phyloP scores from a whole-genome alignment of 306 rosid genomes.

The Sphenostylis stenocarpa region DNA sequence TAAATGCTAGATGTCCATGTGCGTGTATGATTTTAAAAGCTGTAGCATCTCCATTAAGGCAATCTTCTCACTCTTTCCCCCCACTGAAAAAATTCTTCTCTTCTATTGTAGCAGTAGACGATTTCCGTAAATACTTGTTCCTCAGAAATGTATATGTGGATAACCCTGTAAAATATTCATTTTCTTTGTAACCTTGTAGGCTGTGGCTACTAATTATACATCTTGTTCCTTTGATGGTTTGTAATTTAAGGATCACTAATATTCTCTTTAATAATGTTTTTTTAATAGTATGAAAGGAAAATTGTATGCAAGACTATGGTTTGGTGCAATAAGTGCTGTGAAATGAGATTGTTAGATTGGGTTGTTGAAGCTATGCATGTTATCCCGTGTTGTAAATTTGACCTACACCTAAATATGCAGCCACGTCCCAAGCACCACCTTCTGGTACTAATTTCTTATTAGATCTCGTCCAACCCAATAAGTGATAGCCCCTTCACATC shows the following conservation, averaged over 20 bases:
- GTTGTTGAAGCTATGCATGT: not conserved
- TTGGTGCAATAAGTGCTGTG: not conserved
- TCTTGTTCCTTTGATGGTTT: not conserved
- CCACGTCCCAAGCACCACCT: not conserved
- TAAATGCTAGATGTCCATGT: constrained; percentile 12
- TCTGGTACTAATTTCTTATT: not conserved
- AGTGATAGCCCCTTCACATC: not conserved
- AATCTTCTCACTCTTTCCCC: not conserved
- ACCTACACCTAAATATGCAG: not conserved
- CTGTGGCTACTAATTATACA: not conserved
- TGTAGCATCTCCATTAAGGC: not conserved
- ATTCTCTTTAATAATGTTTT: not conserved
- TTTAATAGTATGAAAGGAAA: not conserved
- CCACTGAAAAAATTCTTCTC: not conserved
- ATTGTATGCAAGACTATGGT: not conserved
- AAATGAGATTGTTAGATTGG: not conserved
- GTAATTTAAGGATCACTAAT: not conserved
- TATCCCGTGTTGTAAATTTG: not conserved
- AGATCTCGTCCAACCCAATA: not conserved
- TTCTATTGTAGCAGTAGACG: not conserved
- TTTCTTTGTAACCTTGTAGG: not conserved
- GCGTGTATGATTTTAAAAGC: not conserved
- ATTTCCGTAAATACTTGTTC: constrained; percentile 13
- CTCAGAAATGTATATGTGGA: not conserved
- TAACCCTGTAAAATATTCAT: not conserved